Evolutionary conservation across 2,329 filamentous ascomycete genomes (phyloP), one percentile per base, ranked within the genome.

Genomic region (Lojkania enalia): DNA sequence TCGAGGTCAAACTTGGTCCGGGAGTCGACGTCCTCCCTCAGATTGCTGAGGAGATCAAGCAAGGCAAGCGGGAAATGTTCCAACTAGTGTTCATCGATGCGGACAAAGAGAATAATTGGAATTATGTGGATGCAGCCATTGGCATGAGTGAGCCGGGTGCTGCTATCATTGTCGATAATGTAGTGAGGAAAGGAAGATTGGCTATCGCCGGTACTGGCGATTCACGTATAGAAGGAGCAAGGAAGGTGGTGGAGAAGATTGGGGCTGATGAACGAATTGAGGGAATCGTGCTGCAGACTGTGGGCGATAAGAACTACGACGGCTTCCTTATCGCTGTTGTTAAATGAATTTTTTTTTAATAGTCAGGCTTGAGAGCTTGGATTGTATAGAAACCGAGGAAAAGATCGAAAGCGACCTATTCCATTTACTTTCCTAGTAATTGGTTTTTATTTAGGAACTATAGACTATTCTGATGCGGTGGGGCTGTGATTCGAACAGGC

Each of bases 11-110:
- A 1, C 59, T 76, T 0, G 77, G 78, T 0, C 60, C 71, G 1
- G 77, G 71, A 0, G 40, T 76, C 2, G 73, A 79, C 2, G 61
- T 74, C 6, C 53, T 77, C 12, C 63, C 71, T 0, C 55, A 61
- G 38, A 55, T 81, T 13, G 61, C 51, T 0, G 60, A 67, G 5
- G 72, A 79, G 46, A 70, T 76, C 11, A 48, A 64, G 33, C 35
- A 42, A 1, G 72, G 71, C 2, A 67, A 64, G 47, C 51, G 73
- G 1, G 63, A 63, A 9, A 63, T 64, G 33, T 79, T 78, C 46
- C 76, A 77, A 43, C 68, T 81, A 48, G 71, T 76, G 1, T 81
- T 81, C 46, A 75, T 81, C 25, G 77, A 81, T 55, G 78, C 78
- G 5, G 74, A 76, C 35, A 78, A 76, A 63, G 64, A 66, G 32